Percentiles rank a stretch among this genome's conserved stretches.
These are phyloP conservation scores for Ceratopteris richardii DNA, from an alignment of 75 land plant genomes.

Conservation along the genomic window DNA sequence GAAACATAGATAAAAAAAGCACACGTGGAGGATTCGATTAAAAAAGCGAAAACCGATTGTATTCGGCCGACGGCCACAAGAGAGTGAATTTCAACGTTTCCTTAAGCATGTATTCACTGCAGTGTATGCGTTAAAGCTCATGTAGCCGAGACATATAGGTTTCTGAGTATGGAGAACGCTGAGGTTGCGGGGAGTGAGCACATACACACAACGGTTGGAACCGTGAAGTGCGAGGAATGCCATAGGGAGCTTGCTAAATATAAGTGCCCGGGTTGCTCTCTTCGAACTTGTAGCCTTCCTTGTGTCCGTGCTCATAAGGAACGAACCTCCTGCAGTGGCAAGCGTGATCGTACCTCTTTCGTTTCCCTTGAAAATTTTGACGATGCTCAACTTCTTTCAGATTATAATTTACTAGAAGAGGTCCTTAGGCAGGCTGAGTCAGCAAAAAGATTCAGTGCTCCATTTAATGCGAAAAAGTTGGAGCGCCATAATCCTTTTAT, in stretches of 20 bases:
- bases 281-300: conserved; percentile 69
- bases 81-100: too few relatives aligned
- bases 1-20: too few relatives aligned
- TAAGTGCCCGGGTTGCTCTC: conserved; percentile 72
- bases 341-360: conserved; percentile 46
- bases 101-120: too few relatives aligned
- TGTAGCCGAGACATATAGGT: too few relatives aligned
- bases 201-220: too few relatives aligned
- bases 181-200: too few relatives aligned
- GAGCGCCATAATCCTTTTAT: conserved; percentile 12
- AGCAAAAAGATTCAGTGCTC: conserved; percentile 43
- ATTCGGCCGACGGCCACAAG: too few relatives aligned
- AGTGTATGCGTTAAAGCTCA: too few relatives aligned
- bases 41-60: too few relatives aligned
- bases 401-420: conserved; percentile 84
- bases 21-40: too few relatives aligned
- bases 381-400: conserved; percentile 72
- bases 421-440: conserved; percentile 63
- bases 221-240: conserved; percentile 60
- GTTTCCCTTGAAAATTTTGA: conserved; percentile 62
- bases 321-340: conserved; percentile 70
- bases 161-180: too few relatives aligned
- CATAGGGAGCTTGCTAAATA: conserved; percentile 52
- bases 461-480: conserved; percentile 11
- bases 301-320: conserved; percentile 87